phyloP scores from a whole-genome alignment of 441 rosid genomes.

The Pelargonium myrrhifolium region DNA sequence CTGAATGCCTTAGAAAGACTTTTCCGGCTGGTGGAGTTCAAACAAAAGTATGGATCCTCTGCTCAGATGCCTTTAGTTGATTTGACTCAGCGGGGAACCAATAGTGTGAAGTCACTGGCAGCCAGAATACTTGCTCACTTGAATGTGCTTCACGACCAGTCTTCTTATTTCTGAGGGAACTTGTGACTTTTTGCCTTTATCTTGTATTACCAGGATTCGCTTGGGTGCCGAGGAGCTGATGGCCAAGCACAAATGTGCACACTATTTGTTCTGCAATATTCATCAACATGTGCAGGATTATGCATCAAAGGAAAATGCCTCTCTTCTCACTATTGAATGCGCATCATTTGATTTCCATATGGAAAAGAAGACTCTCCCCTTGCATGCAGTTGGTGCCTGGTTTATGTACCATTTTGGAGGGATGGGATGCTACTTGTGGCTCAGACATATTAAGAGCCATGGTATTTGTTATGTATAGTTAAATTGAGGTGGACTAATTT shows the following conservation, averaged over 20 bases:
- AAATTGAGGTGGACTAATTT: constrained; percentile 1
- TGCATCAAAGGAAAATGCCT: background rate
- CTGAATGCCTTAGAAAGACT: constrained; percentile 49
- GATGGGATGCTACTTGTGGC: constrained; percentile 15
- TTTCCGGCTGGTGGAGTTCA: constrained; percentile 50
- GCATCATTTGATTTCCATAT: background rate
- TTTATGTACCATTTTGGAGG: background rate
- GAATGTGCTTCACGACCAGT: constrained; percentile 54
- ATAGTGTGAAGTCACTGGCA: constrained; percentile 44
- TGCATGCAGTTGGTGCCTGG: too few relatives aligned
- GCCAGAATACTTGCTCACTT: constrained; percentile 62
- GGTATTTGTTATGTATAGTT: constrained; percentile 26
- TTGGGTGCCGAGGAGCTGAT: background rate
- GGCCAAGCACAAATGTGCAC: background rate
- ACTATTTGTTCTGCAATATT: background rate
- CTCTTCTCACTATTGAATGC: background rate
- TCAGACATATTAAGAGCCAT: constrained; percentile 17
- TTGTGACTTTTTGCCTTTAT: background rate
- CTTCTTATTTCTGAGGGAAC: constrained; percentile 46
- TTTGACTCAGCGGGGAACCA: constrained; percentile 50
- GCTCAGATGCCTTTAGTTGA: constrained; percentile 58
- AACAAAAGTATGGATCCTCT: constrained; percentile 42
- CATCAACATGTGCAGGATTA: constrained; percentile 8
- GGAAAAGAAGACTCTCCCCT: background rate
- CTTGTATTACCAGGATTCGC: constrained; percentile 8